Evolutionary conservation across 2,329 filamentous ascomycete genomes (phyloP).

Genomic region (Ampelomyces quisqualis): DNA sequence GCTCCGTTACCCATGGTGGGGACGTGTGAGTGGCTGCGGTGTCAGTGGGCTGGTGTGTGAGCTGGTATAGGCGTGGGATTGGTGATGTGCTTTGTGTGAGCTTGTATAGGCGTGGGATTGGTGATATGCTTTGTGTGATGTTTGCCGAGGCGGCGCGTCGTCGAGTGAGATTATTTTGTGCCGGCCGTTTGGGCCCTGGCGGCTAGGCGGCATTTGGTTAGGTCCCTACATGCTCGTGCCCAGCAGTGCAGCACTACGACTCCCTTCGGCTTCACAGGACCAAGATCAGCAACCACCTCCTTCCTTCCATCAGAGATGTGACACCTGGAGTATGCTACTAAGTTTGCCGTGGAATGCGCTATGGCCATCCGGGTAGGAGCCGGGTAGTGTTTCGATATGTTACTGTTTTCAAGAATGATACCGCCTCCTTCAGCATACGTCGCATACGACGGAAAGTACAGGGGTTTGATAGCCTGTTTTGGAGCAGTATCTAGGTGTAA

Average conservation of each 20-base stretch:
- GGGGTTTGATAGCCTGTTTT: too few species aligned
- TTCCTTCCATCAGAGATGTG: neutral
- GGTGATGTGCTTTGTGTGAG: conserved; percentile 8
- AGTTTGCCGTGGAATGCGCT: neutral
- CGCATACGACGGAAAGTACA: too few species aligned
- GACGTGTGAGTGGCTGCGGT: conserved; percentile 16
- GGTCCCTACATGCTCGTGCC: neutral
- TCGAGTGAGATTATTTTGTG: conserved; percentile 31
- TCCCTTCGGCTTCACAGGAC: neutral
- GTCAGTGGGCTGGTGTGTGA: conserved; percentile 14
- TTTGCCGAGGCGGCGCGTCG: neutral
- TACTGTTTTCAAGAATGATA: neutral
- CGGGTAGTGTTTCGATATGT: neutral
- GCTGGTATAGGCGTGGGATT: conserved; percentile 13
- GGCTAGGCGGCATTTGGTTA: neutral
- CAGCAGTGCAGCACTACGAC: neutral
- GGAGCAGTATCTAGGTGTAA: too few species aligned
- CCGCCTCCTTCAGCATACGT: too few species aligned
- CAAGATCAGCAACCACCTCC: neutral
- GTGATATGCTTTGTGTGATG: conserved; percentile 6
- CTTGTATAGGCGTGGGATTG: conserved; percentile 7
- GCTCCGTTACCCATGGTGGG: conserved; percentile 42
- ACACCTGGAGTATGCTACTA: neutral
- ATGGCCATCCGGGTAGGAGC: neutral
- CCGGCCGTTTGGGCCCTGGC: conserved; percentile 11